Evolutionary conservation across 1,139 yeast genomes (phyloP), one percentile per base, ranked within the genome.

Genomic region (Candida frijolesensis): DNA sequence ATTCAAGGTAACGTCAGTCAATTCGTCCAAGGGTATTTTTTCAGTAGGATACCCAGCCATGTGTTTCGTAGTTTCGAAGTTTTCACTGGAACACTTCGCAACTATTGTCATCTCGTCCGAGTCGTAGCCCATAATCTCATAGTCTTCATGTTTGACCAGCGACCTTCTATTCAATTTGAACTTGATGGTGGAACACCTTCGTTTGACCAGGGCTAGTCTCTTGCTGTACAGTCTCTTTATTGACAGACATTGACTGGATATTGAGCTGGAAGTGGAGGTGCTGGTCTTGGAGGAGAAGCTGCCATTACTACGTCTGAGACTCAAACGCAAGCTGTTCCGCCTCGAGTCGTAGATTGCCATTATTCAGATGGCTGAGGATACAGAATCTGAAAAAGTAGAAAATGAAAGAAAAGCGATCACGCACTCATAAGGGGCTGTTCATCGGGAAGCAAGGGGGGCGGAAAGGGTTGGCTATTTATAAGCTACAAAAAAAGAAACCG

Each of bases 51-150:
- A 38, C 18, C 18, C 44, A 10, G 12, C 5, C 15, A 27, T 11
- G 6, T 46, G 27, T 14, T 42, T 29, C 5, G 12, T 15, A 4
- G 22, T 42, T 9, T 16, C 15, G 9, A 12, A 42, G n/a, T 29
- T 18, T 3, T 35, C 47, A 15, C 33, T 7, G n/a, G 47, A 32
- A 27, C 14, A 19, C 18, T 30, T 14, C 4, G 44, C 40, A 5
- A 50, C 46, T 8, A 50, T 47, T 4, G 53, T 50, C 8, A 47
- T 32, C 29, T 50, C 51, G 34, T 47, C 51, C 15, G 45, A 34
- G 10, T 48, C 46, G 38, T 30, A 25, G n/a, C n/a, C 33, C 4
- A 22, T 34, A 22, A 34, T 34, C 15, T 34, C 19, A 5, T 4
- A 8, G 16, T 34, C 38, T 34, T 19, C 16, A 8, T 10, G 38